Evolutionary conservation across 176 grass and related monocot species (phyloP).

Genomic region (Juncus inflexus): DNA sequence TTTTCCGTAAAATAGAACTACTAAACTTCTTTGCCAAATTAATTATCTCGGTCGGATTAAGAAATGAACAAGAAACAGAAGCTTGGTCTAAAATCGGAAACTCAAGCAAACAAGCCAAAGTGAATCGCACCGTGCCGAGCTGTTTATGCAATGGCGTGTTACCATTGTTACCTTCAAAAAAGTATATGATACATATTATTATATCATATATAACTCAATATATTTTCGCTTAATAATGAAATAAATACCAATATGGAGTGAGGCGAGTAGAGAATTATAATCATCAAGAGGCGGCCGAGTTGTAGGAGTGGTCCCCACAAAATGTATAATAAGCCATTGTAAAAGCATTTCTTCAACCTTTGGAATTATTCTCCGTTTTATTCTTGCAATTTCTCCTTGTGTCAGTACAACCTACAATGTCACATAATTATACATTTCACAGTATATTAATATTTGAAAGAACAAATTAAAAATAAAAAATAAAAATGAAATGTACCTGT

Average conservation of each 20-base stretch:
- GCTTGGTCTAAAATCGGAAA: conserved; percentile 47
- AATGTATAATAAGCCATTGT: conserved; percentile 84
- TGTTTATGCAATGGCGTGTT: conserved; percentile 61
- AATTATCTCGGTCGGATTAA: conserved; percentile 48
- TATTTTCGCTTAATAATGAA: background rate
- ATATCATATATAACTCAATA: background rate
- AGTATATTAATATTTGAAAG: background rate
- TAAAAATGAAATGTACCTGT: conserved; percentile 49
- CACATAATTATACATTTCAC: conserved; percentile 20
- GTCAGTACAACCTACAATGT: conserved; percentile 59
- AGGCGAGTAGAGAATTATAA: conserved; percentile 91
- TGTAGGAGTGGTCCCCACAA: conserved; percentile 67
- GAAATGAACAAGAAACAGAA: conserved; percentile 43
- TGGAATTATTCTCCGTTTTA: conserved; percentile 71
- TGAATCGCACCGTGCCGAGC: conserved; percentile 77
- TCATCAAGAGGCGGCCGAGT: conserved; percentile 57
- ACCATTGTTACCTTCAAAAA: conserved; percentile 51
- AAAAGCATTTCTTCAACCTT: conserved; percentile 59
- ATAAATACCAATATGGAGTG: conserved; percentile 63
- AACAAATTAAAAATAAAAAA: conserved; percentile 17
- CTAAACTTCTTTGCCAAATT: conserved; percentile 54
- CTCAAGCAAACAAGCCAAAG: conserved; percentile 82
- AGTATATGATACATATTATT: conserved; percentile 5
- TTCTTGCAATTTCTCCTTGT: conserved; percentile 66
- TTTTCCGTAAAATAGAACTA: conserved; percentile 50